Percentiles rank a stretch among this genome's conserved stretches.
These are phyloP conservation scores for Zoysia japonica DNA, from an alignment of 176 grass and related monocot genomes.

Conservation along the genomic window DNA sequence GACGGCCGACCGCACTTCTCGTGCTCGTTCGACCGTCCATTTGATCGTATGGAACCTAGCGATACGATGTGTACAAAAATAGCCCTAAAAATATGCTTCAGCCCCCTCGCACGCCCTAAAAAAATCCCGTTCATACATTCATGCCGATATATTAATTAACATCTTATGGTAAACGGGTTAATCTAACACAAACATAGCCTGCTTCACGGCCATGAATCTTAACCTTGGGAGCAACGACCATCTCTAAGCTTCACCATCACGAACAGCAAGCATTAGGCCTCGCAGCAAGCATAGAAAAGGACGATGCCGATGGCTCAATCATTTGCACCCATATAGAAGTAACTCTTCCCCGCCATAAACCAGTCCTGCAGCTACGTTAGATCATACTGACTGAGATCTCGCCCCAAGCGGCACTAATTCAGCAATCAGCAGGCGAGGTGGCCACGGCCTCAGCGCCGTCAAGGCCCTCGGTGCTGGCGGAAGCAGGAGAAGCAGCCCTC, in stretches of 20 bases:
- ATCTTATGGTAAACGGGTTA: slow-evolving; percentile 1
- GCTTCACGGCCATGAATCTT: slow-evolving; percentile 26
- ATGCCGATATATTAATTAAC: neutral
- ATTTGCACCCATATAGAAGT: slow-evolving; percentile 30
- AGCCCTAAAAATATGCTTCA: too few relatives aligned
- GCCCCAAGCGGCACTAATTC: neutral
- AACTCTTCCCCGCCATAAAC: slow-evolving; percentile 13
- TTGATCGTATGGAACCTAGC: too few relatives aligned
- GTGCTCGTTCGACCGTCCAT: too few relatives aligned
- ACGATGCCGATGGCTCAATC: neutral
- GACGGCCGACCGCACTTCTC: too few relatives aligned
- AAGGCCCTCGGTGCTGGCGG: slow-evolving; percentile 68
- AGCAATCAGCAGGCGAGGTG: neutral
- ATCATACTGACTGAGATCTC: slow-evolving; percentile 47
- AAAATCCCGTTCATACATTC: neutral
- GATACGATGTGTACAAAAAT: too few relatives aligned
- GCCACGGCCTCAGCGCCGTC: neutral
- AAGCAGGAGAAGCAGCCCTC: slow-evolving; percentile 87
- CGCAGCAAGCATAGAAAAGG: slow-evolving; percentile 26
- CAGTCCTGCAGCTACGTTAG: slow-evolving; percentile 38
- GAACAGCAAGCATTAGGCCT: slow-evolving; percentile 19
- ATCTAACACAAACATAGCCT: slow-evolving; percentile 31
- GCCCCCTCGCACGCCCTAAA: neutral
- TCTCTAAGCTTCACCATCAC: slow-evolving; percentile 10
- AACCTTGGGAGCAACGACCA: neutral